Base-by-base conservation (phyloP, 352 stramenopile species). In the Aphanomyces euteiches region DNA sequence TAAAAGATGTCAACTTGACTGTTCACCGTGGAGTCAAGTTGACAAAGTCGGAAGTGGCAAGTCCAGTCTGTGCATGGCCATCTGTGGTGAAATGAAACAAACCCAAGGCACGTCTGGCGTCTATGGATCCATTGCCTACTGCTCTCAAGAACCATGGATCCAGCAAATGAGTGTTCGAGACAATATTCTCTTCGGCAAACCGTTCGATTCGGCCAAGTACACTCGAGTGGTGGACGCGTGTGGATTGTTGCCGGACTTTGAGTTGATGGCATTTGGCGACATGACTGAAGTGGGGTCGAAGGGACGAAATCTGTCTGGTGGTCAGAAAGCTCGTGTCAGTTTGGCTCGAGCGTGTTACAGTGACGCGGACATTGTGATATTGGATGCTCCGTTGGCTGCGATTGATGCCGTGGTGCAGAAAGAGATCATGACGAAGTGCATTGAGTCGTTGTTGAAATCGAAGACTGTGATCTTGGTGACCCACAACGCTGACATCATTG, bases 1-100 rank as follows among this genome's bases (percentile, higher is more conserved):
- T 93, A 10, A 76, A 76, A 43, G 81, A 84, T 58, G 85, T 98
- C 37, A 90, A 80, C 3, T 80, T 96, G 17, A 75, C 79, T 8
- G 92, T 98, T 68, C 72, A 85, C 53, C 17, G 3, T n/a, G n/a
- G n/a, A n/a, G n/a, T n/a, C n/a, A n/a, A n/a, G n/a, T n/a, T n/a
- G n/a, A n/a, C n/a, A 73, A 80, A 1, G 93, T 98, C 3, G 96
- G 96, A 2, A 92, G 81, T 69, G 96, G 97, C 13, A 99, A 99
- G 69, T 96, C 85, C n/a, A 97, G 90, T 1, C 84, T 99, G 2
- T 71, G 99, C n/a, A 82, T 85, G 7, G 88, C 95, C 3, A 78
- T 99, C 67, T 66, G 99, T 10, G 93, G 96, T 17, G 97, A 99
- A 67, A 87, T 99, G 67, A 78, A 92, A 59, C 83, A 79, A 1